Base-by-base conservation (phyloP, 495 filamentous ascomycete species). In the Penicillium ochrochloron region DNA sequence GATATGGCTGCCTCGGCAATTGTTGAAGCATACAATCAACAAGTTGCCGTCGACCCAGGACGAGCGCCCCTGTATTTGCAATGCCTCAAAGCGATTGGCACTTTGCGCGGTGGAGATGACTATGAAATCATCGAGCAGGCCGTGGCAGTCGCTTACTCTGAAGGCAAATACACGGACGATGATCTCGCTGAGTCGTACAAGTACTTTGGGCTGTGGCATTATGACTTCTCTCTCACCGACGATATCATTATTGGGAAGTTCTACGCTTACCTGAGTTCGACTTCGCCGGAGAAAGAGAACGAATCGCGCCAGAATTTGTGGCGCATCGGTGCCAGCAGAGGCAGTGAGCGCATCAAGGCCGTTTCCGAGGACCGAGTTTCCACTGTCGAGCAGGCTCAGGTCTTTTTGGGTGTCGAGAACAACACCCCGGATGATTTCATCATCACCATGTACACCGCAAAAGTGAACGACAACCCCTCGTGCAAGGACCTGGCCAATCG, bases 381-480 rank as follows among this genome's bases (percentile, higher is more conserved):
- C 35, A 89, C 79, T 17, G 85, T 85, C 56, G 83, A 87, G 57
- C 86, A 90, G 70, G 88, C 88, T 5, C 73, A 87, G 19, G 71
- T 82, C 6, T 90, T 82, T 69, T 75, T 90, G 21, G 85, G 82
- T 34, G 81, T 85, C 10, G 75, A 80, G 44, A 71, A 78, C 58
- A 65, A 73, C n/a, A 83, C 80, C 6, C 62, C 76, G 0, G 88
- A 90, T 69, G 86, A 89, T 27, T 88, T 86, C 62, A 75, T 90
- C 17, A 75, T 83, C 41, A 78, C 86, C 10, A 81, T 87, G 78
- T 87, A 78, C 59, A 83, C 82, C 7, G 68, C 84, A 17, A 90
- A 89, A 76, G 60, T 81, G 34, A 76, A 76, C 41, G 86, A 88
- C 57, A 84, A 72, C 59, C 76, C 81, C 17, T 71, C 74, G 5